Evolutionary conservation across 306 rosid genomes (phyloP).

Genomic region (Casuarina glauca): DNA sequence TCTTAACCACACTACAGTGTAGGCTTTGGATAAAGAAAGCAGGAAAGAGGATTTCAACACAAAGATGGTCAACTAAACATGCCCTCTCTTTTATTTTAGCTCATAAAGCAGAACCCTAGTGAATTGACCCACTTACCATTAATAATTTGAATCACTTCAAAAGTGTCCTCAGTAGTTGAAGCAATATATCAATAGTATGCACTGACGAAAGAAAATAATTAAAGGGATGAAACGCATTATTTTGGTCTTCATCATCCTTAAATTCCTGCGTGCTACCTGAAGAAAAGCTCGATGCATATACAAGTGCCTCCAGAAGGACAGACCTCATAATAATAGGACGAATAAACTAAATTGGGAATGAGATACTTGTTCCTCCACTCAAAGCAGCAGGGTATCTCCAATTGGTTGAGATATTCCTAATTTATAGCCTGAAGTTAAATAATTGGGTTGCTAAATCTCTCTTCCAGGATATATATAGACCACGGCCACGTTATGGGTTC

Average conservation of each 20-base stretch:
- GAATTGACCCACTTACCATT: not conserved
- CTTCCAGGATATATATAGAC: not conserved
- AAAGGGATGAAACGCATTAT: too few relatives aligned
- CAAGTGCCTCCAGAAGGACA: conserved; percentile 24
- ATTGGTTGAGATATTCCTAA: not conserved
- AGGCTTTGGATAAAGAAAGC: too few relatives aligned
- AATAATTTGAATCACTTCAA: not conserved
- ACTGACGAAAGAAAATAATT: not conserved
- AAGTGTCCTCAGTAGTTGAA: not conserved
- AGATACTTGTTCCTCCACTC: conserved; percentile 23
- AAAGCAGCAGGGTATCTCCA: conserved; percentile 24
- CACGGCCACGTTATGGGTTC: not conserved
- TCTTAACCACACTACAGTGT: too few relatives aligned
- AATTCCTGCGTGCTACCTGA: conserved; percentile 2
- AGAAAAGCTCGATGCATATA: conserved; percentile 7
- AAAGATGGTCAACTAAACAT: too few relatives aligned
- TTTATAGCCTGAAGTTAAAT: conserved; percentile 14
- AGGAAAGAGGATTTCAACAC: too few relatives aligned
- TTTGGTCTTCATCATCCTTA: not conserved
- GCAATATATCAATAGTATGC: not conserved
- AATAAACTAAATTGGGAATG: not conserved
- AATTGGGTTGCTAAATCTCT: not conserved
- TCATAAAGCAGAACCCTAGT: not conserved
- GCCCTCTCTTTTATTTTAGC: too few relatives aligned
- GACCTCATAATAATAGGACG: conserved; percentile 26